These are phyloP conservation scores for Fusarium tricinctum DNA, from an alignment of 2,329 filamentous ascomycete species.

Conservation along the genomic window DNA sequence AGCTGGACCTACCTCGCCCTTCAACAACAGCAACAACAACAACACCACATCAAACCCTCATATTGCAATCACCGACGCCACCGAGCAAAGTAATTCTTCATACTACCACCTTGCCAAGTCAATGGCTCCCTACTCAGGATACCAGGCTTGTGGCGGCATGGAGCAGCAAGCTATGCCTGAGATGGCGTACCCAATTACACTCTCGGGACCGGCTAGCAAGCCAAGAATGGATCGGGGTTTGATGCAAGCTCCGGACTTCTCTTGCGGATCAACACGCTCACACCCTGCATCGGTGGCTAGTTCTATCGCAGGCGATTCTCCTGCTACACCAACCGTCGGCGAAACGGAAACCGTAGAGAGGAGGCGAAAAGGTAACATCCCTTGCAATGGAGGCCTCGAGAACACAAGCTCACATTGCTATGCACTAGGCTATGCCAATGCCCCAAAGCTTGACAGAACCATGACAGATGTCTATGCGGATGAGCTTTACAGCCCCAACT, in stretches of 20 bases:
- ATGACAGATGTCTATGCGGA: constrained; percentile 89
- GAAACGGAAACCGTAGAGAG: constrained; percentile 65
- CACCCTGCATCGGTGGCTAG: constrained; percentile 70
- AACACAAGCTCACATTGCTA: constrained; percentile 70
- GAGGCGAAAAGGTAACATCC: constrained; percentile 67
- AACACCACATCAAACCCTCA: constrained; percentile 69
- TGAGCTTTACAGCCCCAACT: constrained; percentile 83
- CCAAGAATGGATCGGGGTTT: constrained; percentile 59
- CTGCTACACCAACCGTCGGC: constrained; percentile 66
- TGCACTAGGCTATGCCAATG: constrained; percentile 63
- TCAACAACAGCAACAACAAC: constrained; percentile 55
- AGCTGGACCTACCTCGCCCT: constrained; percentile 71
- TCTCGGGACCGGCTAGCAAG: constrained; percentile 55
- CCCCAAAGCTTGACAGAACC: constrained; percentile 85
- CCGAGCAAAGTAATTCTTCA: constrained; percentile 59
- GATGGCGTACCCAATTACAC: constrained; percentile 58
- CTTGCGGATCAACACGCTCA: constrained; percentile 59
- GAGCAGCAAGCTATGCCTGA: constrained; percentile 55
- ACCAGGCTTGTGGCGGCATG: constrained; percentile 54
- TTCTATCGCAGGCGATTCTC: constrained; percentile 70
- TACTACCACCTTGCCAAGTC: constrained; percentile 65
- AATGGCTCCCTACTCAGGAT: constrained; percentile 60
- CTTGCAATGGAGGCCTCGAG: constrained; percentile 8
- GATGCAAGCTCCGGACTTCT: constrained; percentile 62
- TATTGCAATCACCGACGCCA: constrained; percentile 66